These are phyloP conservation scores for Juglanconis oblonga DNA, from an alignment of 2,329 filamentous ascomycete species.

Conservation along the genomic window DNA sequence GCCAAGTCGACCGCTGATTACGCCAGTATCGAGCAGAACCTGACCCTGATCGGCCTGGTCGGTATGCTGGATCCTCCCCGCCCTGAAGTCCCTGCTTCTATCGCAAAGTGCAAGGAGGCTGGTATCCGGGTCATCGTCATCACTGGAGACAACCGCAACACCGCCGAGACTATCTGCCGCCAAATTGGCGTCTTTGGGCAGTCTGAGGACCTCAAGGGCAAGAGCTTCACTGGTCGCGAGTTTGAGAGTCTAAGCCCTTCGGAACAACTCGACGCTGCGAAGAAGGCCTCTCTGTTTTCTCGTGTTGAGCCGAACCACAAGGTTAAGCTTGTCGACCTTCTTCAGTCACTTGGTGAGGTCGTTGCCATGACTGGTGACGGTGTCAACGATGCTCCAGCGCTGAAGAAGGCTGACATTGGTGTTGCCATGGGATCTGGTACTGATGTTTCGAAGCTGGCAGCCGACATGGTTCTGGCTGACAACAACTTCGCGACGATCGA, in stretches of 20 bases:
- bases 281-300: slow-evolving; percentile 87
- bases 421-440: slow-evolving; percentile 98
- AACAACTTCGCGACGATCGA: slow-evolving; percentile 99
- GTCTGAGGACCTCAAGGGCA: slow-evolving; percentile 79
- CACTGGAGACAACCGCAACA: slow-evolving; percentile 96
- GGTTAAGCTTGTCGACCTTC: slow-evolving; percentile 93
- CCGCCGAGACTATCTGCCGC: slow-evolving; percentile 94
- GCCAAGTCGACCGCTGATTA: slow-evolving; percentile 86
- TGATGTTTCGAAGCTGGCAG: slow-evolving; percentile 92
- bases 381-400: slow-evolving; percentile 94
- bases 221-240: slow-evolving; percentile 92
- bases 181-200: slow-evolving; percentile 90
- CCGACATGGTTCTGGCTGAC: slow-evolving; percentile 97
- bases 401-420: slow-evolving; percentile 99
- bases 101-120: slow-evolving; percentile 84
- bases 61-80: slow-evolving; percentile 97
- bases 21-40: slow-evolving; percentile 81
- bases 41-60: slow-evolving; percentile 90
- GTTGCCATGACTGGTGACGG: slow-evolving; percentile 99
- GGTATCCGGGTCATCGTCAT: slow-evolving; percentile 97
- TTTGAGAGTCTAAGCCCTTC: slow-evolving; percentile 80
- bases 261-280: slow-evolving; percentile 81
- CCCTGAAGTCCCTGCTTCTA: slow-evolving; percentile 82
- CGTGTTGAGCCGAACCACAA: slow-evolving; percentile 95
- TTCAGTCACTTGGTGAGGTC: slow-evolving; percentile 88